A percentile compares a stretch with the other conserved stretches of the same genome.
Conservation (phyloP, 2,329 filamentous ascomycete species). For the Aspergillus tubingensis region DNA sequence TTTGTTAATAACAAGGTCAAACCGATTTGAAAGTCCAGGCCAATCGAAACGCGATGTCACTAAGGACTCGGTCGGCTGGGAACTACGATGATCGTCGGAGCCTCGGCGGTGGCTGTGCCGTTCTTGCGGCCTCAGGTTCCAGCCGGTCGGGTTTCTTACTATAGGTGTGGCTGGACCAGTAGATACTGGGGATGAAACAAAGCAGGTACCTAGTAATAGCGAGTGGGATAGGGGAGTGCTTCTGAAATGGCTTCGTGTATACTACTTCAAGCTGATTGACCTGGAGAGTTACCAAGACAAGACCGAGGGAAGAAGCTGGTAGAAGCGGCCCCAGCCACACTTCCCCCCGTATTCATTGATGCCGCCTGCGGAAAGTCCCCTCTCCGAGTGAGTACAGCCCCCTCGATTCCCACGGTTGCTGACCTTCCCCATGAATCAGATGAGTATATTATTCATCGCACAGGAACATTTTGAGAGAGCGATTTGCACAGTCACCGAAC, state of each 20-base stretch:
- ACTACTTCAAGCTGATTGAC: background rate
- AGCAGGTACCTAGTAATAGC: background rate
- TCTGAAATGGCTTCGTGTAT: background rate
- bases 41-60: background rate
- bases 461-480: background rate
- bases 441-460: conserved; percentile 1
- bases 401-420: background rate
- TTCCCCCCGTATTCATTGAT: background rate
- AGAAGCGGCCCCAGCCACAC: background rate
- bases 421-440: background rate
- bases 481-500: background rate
- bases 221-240: background rate
- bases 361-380: background rate
- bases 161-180: background rate
- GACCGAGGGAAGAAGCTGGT: background rate
- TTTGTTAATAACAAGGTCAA: background rate
- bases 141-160: background rate
- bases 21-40: background rate
- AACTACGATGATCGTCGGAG: conserved; percentile 16
- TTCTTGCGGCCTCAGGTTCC: conserved; percentile 20
- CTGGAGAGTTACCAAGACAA: background rate
- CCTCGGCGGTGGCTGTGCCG: conserved; percentile 22
- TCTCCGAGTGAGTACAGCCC: background rate
- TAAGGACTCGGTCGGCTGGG: background rate
- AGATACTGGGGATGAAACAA: background rate